Evolutionary conservation across 2,329 filamentous ascomycete genomes (phyloP), one percentile per base, ranked within the genome.

Genomic region (Fusarium keratoplasticum): DNA sequence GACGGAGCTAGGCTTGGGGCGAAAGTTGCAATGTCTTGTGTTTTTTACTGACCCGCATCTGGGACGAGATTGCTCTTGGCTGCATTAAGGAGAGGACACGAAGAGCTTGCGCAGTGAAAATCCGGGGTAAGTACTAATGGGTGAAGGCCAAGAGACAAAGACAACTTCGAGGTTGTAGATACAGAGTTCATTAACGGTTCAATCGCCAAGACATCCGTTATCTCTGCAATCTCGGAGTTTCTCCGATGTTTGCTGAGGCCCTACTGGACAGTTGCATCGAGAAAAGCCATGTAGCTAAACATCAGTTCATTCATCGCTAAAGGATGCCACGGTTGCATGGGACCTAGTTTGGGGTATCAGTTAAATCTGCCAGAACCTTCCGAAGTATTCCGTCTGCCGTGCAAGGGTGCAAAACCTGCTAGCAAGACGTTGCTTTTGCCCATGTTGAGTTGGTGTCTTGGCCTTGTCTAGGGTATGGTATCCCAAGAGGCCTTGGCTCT

Each of bases 81-180:
- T 59, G 57, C 35, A 59, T 40, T 31, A 13, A 13, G 25, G 25
- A 52, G 16, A 52, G 25, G 25, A 52, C 25, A 29, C 29, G 44
- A 50, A 50, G 60, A 66, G 60, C 65, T 70, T 72, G 65, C 44
- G 69, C 55, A 58, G 22, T 20, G 70, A 58, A 66, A 36, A 72
- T 72, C 69, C 18, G 69, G 69, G 70, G 70, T 72, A 70, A 61
- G 40, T 27, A 18, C 47, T 52, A n/a, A 18, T 1, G 6, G 25
- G 25, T 7, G 6, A 52, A 52, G 25, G 25, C 47, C 47, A 52
- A 52, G 47, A 52, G 47, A n/a, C 25, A 2, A 11, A 52, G 47
- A 6, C 25, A 25, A 29, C 10, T 52, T 52, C 4, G 25, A 29
- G 18, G 47, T 29, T 29, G 27, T 7, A 27, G 47, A 52, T 52